Evolutionary conservation across 352 stramenopile genomes (phyloP).

Genomic region (Globisporangium alternatum): DNA sequence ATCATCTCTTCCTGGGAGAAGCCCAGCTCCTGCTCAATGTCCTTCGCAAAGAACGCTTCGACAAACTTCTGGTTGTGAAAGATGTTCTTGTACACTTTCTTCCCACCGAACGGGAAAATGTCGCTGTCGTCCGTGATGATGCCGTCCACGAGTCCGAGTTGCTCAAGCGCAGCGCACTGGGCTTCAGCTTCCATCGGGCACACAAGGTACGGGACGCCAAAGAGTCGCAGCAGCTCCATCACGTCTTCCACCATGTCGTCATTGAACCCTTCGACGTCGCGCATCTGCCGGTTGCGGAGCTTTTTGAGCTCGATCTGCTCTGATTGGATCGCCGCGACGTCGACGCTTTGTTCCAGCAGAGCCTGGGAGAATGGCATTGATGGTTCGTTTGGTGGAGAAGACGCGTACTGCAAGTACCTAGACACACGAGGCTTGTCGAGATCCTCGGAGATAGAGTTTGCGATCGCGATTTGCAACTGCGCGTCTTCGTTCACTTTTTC

Average conservation of each 20-base stretch:
- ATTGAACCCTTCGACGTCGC: slow-evolving; percentile 93
- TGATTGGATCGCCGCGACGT: slow-evolving; percentile 39
- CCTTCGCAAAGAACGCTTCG: slow-evolving; percentile 94
- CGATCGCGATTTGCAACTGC: slow-evolving; percentile 29
- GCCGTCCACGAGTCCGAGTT: slow-evolving; percentile 95
- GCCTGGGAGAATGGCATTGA: slow-evolving; percentile 3
- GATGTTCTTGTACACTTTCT: slow-evolving; percentile 98
- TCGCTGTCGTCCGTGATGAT: slow-evolving; percentile 98
- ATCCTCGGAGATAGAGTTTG: slow-evolving; percentile 34
- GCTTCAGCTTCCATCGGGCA: slow-evolving; percentile 99
- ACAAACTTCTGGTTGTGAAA: slow-evolving; percentile 99
- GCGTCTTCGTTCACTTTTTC: slow-evolving; percentile 21
- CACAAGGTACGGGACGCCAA: slow-evolving; percentile 98
- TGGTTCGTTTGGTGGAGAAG: slow-evolving; percentile 8
- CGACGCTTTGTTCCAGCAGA: slow-evolving; percentile 18
- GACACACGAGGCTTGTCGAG: slow-evolving; percentile 16
- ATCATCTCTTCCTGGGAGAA: slow-evolving; percentile 92
- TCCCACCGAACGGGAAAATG: slow-evolving; percentile 93
- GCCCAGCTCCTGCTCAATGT: slow-evolving; percentile 92
- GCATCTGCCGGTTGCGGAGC: slow-evolving; percentile 68
- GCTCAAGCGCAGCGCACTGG: slow-evolving; percentile 96
- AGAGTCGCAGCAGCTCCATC: slow-evolving; percentile 95
- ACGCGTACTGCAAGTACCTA: slow-evolving; percentile 51
- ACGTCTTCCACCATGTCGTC: slow-evolving; percentile 98
- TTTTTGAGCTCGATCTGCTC: slow-evolving; percentile 78